Evolutionary conservation across 306 rosid species (phyloP).

Genomic region (Geum urbanum): DNA sequence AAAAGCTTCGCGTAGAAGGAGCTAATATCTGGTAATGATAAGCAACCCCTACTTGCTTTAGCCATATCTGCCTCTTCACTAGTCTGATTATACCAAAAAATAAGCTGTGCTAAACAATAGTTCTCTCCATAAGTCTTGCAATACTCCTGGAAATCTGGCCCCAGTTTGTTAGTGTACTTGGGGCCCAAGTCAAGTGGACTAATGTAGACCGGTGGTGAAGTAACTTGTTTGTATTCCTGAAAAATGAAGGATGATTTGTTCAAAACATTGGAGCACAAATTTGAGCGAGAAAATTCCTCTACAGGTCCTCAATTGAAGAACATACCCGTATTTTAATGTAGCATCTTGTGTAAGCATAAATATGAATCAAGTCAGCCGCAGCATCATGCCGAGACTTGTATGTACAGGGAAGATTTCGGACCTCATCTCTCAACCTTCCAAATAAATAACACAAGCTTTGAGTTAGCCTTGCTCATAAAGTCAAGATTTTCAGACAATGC

Average conservation of each 20-base stretch:
- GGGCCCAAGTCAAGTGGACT: conserved; percentile 99
- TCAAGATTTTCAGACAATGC: not conserved
- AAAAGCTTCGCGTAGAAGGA: conserved; percentile 86
- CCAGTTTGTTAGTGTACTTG: conserved; percentile 69
- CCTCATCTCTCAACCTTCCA: conserved; percentile 94
- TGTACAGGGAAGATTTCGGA: conserved; percentile 82
- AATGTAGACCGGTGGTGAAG: conserved; percentile 95
- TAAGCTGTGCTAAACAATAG: conserved; percentile 95
- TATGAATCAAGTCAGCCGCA: conserved; percentile 97
- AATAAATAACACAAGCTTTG: conserved; percentile 12
- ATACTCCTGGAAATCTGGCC: conserved; percentile 78
- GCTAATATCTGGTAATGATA: conserved; percentile 77
- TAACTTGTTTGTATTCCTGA: conserved; percentile 76
- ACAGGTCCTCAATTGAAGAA: conserved; percentile 9
- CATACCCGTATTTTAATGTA: conserved; percentile 87
- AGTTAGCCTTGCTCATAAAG: conserved; percentile 13
- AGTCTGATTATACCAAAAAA: conserved; percentile 94
- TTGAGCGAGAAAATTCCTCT: not conserved
- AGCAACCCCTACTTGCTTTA: conserved; percentile 77
- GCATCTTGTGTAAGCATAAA: conserved; percentile 78
- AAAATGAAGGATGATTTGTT: conserved; percentile 12
- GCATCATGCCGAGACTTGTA: conserved; percentile 97
- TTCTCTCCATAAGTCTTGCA: conserved; percentile 80
- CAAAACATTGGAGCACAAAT: not conserved
- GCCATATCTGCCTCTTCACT: conserved; percentile 77